A percentile compares a stretch with the other conserved stretches of the same genome.
These are phyloP conservation scores for Secale cereale DNA, from an alignment of 176 grass and related monocot species.

Conservation along the genomic window DNA sequence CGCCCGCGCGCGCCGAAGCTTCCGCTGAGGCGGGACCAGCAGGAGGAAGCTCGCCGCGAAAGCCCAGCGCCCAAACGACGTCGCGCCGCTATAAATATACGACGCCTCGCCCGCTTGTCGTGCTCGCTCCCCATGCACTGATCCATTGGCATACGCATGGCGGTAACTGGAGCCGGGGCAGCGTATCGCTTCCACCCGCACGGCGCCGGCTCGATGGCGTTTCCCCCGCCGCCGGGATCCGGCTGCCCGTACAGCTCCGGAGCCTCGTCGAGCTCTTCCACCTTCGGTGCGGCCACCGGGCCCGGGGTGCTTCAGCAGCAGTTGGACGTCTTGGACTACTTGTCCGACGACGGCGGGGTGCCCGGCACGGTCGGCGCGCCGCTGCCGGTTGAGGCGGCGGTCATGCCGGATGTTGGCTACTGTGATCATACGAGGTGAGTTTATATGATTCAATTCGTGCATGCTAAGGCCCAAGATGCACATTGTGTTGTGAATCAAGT, in stretches of 20 bases:
- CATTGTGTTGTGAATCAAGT: not conserved
- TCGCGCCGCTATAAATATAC: constrained; percentile 7
- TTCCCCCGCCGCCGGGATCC: not conserved
- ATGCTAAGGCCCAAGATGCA: not conserved
- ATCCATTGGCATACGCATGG: not conserved
- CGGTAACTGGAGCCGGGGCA: not conserved
- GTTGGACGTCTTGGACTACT: constrained; percentile 33
- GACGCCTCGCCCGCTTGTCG: not conserved
- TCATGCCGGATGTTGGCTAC: constrained; percentile 17
- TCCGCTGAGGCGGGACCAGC: not conserved
- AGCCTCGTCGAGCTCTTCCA: not conserved
- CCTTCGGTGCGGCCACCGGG: not conserved
- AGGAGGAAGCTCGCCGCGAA: constrained; percentile 40
- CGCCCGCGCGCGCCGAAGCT: constrained; percentile 31
- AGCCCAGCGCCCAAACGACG: constrained; percentile 6
- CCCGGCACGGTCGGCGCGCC: constrained; percentile 13
- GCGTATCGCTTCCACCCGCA: not conserved
- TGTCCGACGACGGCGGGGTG: constrained; percentile 27
- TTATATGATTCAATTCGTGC: not conserved
- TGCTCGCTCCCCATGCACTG: not conserved
- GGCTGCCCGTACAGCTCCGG: not conserved
- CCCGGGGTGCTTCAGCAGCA: not conserved
- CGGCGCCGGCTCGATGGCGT: constrained; percentile 15
- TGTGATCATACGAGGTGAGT: constrained; percentile 16
- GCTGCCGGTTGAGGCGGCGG: not conserved